These are phyloP conservation scores for Pseudoturritis turrita DNA, from an alignment of 345 rosid genomes.

Conservation along the genomic window DNA sequence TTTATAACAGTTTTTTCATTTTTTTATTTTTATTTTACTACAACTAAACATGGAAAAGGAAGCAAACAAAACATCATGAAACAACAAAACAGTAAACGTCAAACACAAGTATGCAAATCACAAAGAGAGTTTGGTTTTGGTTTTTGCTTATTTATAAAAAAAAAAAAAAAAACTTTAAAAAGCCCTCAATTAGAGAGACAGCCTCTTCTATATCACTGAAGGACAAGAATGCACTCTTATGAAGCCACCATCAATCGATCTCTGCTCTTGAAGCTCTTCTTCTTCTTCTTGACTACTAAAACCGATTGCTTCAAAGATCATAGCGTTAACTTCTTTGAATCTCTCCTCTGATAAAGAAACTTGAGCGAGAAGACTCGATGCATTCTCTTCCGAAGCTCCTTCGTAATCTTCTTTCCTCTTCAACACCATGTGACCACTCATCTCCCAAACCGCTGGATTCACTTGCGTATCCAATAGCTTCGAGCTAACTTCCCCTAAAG, in stretches of 20 bases:
- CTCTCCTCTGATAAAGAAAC: conserved; percentile 89
- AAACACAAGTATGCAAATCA: conserved; percentile 6
- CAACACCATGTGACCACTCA: conserved; percentile 95
- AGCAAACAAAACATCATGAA: neutral
- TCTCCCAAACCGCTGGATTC: conserved; percentile 99
- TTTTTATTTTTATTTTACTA: no score
- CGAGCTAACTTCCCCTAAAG: conserved; percentile 80
- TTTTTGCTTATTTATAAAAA: neutral
- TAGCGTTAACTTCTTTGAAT: conserved; percentile 63
- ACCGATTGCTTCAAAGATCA: conserved; percentile 59
- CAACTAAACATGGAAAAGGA: no score
- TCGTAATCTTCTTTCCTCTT: conserved; percentile 88
- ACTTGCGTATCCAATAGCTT: conserved; percentile 90
- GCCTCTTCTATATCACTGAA: conserved; percentile 24
- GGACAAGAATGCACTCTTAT: conserved; percentile 28
- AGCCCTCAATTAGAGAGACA: neutral
- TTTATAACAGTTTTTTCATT: no score
- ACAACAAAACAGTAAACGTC: neutral
- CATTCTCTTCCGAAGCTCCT: conserved; percentile 85
- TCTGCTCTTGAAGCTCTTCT: conserved; percentile 6
- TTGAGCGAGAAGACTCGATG: conserved; percentile 85
- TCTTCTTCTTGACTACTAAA: conserved; percentile 15
- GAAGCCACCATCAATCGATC: conserved; percentile 25
- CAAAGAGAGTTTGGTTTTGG: neutral
- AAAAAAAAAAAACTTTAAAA: neutral